phyloP scores from a whole-genome alignment of 257 asterid genomes.

The Ehretia macrophylla region DNA sequence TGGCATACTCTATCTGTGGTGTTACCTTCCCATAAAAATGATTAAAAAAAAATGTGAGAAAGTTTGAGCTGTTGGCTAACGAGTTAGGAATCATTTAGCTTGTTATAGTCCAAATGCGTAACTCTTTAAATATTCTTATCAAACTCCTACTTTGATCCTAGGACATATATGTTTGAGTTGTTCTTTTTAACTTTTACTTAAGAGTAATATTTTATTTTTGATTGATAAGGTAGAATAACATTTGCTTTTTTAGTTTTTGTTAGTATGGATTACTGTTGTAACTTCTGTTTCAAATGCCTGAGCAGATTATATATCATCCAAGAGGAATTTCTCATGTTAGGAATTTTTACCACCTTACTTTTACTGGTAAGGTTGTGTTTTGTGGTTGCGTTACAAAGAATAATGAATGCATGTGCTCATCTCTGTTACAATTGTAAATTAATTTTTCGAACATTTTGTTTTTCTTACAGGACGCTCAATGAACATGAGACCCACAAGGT shows the following conservation, averaged over 20 bases:
- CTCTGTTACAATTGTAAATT: background rate
- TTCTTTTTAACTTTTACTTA: too few relatives aligned
- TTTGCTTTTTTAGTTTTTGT: background rate
- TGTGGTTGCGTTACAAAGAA: background rate
- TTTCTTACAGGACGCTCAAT: conserved; percentile 36
- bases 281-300: background rate
- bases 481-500: conserved; percentile 48
- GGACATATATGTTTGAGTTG: too few relatives aligned
- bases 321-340: conserved; percentile 39
- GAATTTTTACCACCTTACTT: conserved; percentile 35
- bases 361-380: conserved; percentile 35
- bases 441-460: background rate
- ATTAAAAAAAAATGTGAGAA: too few relatives aligned
- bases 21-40: too few relatives aligned
- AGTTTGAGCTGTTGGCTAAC: too few relatives aligned
- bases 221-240: background rate
- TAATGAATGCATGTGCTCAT: background rate
- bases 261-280: background rate
- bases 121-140: too few relatives aligned
- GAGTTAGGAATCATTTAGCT: too few relatives aligned
- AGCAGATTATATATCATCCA: conserved; percentile 40
- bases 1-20: too few relatives aligned
- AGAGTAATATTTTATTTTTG: background rate
- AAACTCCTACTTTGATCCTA: too few relatives aligned
- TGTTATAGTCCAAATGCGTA: too few relatives aligned